phyloP scores from a whole-genome alignment of 208 protist genomes.

The Trypanosoma caninum region DNA sequence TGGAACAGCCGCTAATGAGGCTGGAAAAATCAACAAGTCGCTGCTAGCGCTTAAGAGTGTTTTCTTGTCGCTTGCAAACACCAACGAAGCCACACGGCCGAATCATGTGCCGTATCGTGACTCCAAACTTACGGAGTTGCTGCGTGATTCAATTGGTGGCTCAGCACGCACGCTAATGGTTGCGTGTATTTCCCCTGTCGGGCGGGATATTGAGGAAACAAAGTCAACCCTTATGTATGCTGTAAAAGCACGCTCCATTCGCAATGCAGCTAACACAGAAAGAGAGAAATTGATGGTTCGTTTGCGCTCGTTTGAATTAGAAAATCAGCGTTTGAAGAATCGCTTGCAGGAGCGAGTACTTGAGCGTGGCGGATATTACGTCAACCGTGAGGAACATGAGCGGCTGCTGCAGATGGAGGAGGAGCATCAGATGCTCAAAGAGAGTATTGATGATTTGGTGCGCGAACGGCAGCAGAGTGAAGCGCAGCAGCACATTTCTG shows the following conservation, averaged over 20 bases:
- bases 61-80: conserved; percentile 86
- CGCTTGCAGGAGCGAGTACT: conserved; percentile 81
- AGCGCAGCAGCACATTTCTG: conserved; percentile 72
- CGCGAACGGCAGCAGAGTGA: conserved; percentile 63
- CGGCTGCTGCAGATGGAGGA: conserved; percentile 52
- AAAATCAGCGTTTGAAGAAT: conserved; percentile 85
- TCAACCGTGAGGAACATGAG: conserved; percentile 82
- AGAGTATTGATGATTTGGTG: conserved; percentile 54
- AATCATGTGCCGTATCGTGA: conserved; percentile 93
- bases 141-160: conserved; percentile 94
- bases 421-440: conserved; percentile 47
- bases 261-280: conserved; percentile 89
- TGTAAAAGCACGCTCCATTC: conserved; percentile 93
- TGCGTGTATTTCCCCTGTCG: conserved; percentile 93
- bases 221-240: conserved; percentile 96
- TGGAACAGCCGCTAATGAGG: conserved; percentile 83
- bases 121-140: conserved; percentile 92
- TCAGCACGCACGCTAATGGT: conserved; percentile 93
- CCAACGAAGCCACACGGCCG: conserved; percentile 70
- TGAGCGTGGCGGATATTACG: conserved; percentile 83
- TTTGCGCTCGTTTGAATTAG: conserved; percentile 77
- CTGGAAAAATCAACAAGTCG: conserved; percentile 92
- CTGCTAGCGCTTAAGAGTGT: conserved; percentile 93
- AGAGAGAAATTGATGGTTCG: conserved; percentile 75
- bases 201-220: conserved; percentile 94